Base-by-base conservation (phyloP, 495 filamentous ascomycete species). In the Penicillium parvum region DNA sequence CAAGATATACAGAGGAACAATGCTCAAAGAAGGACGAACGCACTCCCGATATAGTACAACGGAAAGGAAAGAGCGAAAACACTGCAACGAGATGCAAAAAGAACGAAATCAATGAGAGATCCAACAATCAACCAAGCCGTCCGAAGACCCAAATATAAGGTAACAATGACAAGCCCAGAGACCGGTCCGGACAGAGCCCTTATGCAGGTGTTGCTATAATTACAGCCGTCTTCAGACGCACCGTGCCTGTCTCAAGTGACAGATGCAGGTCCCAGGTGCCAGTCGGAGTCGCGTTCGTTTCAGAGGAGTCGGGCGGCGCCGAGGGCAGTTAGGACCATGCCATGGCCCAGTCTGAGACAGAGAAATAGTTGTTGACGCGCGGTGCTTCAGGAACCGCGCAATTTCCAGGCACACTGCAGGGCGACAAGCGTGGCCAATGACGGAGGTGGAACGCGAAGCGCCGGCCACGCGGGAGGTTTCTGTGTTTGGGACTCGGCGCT, bases 371-470 rank as follows among this genome's bases (percentile, higher is more conserved):
- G n/a, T 27, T 25, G 27, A 44, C 25, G 46, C 40, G 25, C 14
- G 25, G 28, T 59, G 56, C 49, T 53, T 60, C 53, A 60, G 47
- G 47, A 60, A 51, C 41, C 50, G 57, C 57, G 57, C 40, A 50
- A 50, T 44, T 57, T 52, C 45, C 53, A 37, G 35, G 37, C 22
- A 48, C 37, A 12, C 36, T 52, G 44, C 41, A 52, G 44, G 41
- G 49, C 49, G 53, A 60, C 48, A 49, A 53, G 30, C 6, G 18
- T 15, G 39, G 12, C 55, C 55, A 61, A 61, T 58, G 38, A 20
- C 28, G 27, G 35, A 19, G 37, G 30, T 20, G 16, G 42, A 40
- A 40, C 23, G 36, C 47, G 52, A 53, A 49, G 58, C 58, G 55
- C 58, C 52, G 43, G 39, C 20, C 25, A 30, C 28, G 15, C 27